phyloP scores from a whole-genome alignment of 2,329 filamentous ascomycete species.

The Phialemonium atrogriseum region DNA sequence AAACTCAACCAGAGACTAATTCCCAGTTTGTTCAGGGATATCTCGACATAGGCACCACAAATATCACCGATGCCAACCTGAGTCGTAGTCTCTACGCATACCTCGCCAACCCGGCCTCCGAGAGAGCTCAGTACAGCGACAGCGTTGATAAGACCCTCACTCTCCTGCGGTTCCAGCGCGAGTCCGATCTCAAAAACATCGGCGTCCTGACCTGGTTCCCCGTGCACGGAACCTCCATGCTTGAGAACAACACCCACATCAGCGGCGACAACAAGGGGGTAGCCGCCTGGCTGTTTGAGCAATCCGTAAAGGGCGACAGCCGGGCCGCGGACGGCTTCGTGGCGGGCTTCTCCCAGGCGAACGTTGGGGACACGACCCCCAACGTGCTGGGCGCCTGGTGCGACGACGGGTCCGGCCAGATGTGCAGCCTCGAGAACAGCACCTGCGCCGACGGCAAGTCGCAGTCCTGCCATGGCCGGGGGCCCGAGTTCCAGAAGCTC shows the following conservation, averaged over 20 bases:
- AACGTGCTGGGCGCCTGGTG: constrained; percentile 81
- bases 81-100: constrained; percentile 83
- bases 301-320: constrained; percentile 46
- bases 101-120: constrained; percentile 67
- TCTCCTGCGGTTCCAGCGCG: constrained; percentile 64
- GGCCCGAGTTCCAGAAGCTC: constrained; percentile 55
- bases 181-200: constrained; percentile 62
- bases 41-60: constrained; percentile 53
- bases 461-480: constrained; percentile 62
- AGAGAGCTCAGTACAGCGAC: constrained; percentile 58
- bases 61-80: constrained; percentile 65
- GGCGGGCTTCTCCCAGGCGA: constrained; percentile 85
- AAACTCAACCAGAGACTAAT: too few species aligned
- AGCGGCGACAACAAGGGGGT: constrained; percentile 92
- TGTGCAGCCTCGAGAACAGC: constrained; percentile 67
- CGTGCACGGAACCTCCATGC: constrained; percentile 82
- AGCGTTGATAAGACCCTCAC: constrained; percentile 69
- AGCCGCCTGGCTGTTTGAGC: constrained; percentile 75
- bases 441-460: constrained; percentile 63
- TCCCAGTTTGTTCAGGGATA: too few species aligned
- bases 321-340: constrained; percentile 61
- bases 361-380: constrained; percentile 81
- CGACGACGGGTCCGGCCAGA: constrained; percentile 66
- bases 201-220: constrained; percentile 88
- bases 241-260: constrained; percentile 82